Base-by-base conservation (phyloP, 2,329 filamentous ascomycete genomes). In the Cladosporium sp. region DNA sequence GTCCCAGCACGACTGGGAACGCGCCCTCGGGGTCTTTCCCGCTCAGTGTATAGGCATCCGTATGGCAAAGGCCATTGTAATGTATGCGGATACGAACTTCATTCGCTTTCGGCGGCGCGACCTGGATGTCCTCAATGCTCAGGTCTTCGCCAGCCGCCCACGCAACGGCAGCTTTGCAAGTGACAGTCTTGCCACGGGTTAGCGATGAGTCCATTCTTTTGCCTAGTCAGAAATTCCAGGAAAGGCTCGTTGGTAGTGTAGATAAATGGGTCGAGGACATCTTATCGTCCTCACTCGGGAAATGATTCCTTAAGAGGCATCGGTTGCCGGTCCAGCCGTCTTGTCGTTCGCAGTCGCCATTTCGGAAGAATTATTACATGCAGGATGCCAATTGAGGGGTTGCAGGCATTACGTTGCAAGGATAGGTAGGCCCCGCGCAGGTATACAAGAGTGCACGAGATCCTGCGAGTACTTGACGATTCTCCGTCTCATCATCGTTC, bases 61-160 rank as follows among this genome's bases (percentile, higher is more conserved):
- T 97, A 83, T 97, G 93, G 84, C 93, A 97, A 77, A 97, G 93
- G 80, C 93, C 93, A 63, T 93, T 97, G 84, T 97, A 94, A 84
- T 93, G 89, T 77, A 97, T 91, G 83, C 97, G 83, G 76, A 97
- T 96, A 74, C 93, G 91, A 76, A 97, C 94, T 83, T 97, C 93
- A 81, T 95, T 86, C 68, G 93, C 92, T 81, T 85, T 88, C 66
- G 93, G 93, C 68, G 93, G 90, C 64, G 85, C 87, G 70, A 97
- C 93, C 82, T 97, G 92, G 74, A 97, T 85, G 71, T 95, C 91
- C 82, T 97, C 94, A 71, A 97, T 85, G 73, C 84, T 88, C 70
- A 97, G 86, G 70, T 91, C 88, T 82, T 96, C 90, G 77, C 91
- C 93, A 58, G 93, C 92, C 81, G 92, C 93, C 93, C 94, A 97